These are phyloP conservation scores for Dioszegia aurantiaca DNA, from an alignment of 768 basidiomycete species.

Conservation along the genomic window DNA sequence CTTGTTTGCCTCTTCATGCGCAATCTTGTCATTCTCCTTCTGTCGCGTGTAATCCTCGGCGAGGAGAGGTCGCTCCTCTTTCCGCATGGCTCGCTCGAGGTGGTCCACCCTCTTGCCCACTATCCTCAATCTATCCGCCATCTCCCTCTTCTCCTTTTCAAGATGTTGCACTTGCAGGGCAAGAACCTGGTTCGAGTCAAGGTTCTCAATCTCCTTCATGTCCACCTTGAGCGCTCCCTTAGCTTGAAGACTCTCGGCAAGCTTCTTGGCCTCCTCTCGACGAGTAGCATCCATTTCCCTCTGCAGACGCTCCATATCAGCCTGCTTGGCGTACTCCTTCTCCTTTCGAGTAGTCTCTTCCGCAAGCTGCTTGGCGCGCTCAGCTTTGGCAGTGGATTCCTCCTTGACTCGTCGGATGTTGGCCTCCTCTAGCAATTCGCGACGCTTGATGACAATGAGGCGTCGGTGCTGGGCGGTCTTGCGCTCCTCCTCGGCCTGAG, in stretches of 20 bases:
- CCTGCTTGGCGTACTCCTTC: slow-evolving; percentile 62
- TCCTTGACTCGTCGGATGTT: slow-evolving; percentile 83
- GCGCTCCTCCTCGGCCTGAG: slow-evolving; percentile 51
- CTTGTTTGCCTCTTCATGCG: slow-evolving; percentile 64
- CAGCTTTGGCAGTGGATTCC: slow-evolving; percentile 74
- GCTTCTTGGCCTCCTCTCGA: slow-evolving; percentile 79
- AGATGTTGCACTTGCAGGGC: slow-evolving; percentile 88
- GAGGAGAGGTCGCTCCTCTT: slow-evolving; percentile 83
- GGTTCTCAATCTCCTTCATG: slow-evolving; percentile 71
- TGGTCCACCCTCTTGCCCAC: slow-evolving; percentile 89
- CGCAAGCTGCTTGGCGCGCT: slow-evolving; percentile 60
- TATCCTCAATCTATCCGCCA: slow-evolving; percentile 75
- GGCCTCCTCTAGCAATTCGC: slow-evolving; percentile 80
- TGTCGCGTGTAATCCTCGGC: slow-evolving; percentile 81
- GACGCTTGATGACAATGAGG: slow-evolving; percentile 77
- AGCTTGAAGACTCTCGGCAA: slow-evolving; percentile 76
- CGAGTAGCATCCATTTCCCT: slow-evolving; percentile 67
- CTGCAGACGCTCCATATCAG: slow-evolving; percentile 57
- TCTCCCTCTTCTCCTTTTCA: slow-evolving; percentile 92
- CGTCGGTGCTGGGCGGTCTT: slow-evolving; percentile 61
- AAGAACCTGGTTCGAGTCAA: slow-evolving; percentile 82
- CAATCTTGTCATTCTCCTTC: slow-evolving; percentile 69
- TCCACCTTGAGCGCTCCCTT: slow-evolving; percentile 69
- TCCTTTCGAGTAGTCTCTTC: slow-evolving; percentile 68
- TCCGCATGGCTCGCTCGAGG: slow-evolving; percentile 87